These are phyloP conservation scores for Epichloe sibirici DNA, from an alignment of 2,329 filamentous ascomycete species.

Conservation along the genomic window DNA sequence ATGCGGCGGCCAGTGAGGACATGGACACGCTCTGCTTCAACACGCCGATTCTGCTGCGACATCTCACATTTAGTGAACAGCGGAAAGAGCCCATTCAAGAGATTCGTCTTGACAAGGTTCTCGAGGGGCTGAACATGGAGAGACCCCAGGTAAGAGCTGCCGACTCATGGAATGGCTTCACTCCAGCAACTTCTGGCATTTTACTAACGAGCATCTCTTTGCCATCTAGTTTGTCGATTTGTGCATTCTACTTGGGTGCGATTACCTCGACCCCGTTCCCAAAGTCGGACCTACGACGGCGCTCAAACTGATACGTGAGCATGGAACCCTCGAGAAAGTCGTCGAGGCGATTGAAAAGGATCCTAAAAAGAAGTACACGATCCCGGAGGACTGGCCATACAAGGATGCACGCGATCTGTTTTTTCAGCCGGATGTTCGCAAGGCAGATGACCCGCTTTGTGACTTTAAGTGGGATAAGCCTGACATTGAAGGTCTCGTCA, in stretches of 20 bases:
- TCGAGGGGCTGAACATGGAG: slow-evolving; percentile 83
- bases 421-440: slow-evolving; percentile 76
- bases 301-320: slow-evolving; percentile 85
- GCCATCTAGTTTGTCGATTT: slow-evolving; percentile 76
- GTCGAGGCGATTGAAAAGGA: slow-evolving; percentile 69
- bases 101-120: slow-evolving; percentile 74
- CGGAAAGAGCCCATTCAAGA: slow-evolving; percentile 96
- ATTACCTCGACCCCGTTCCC: slow-evolving; percentile 93
- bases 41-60: slow-evolving; percentile 76
- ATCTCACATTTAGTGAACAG: slow-evolving; percentile 95
- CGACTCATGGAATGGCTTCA: background rate
- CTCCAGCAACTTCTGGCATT: background rate
- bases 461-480: slow-evolving; percentile 98
- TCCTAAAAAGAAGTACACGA: slow-evolving; percentile 63
- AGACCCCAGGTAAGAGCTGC: slow-evolving; percentile 53
- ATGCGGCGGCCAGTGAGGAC: slow-evolving; percentile 91
- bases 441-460: slow-evolving; percentile 73
- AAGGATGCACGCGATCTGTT: slow-evolving; percentile 85
- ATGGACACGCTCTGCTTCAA: slow-evolving; percentile 99
- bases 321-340: slow-evolving; percentile 77
- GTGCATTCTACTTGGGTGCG: slow-evolving; percentile 93
- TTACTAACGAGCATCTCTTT: slow-evolving; percentile 3
- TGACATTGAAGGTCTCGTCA: slow-evolving; percentile 77
- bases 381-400: slow-evolving; percentile 97
- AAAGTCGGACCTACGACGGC: slow-evolving; percentile 89